A percentile compares a stretch with the other conserved stretches of the same genome.
Evolutionary conservation across 495 filamentous ascomycete species (phyloP).

Genomic region (Pyrenula massariospora): DNA sequence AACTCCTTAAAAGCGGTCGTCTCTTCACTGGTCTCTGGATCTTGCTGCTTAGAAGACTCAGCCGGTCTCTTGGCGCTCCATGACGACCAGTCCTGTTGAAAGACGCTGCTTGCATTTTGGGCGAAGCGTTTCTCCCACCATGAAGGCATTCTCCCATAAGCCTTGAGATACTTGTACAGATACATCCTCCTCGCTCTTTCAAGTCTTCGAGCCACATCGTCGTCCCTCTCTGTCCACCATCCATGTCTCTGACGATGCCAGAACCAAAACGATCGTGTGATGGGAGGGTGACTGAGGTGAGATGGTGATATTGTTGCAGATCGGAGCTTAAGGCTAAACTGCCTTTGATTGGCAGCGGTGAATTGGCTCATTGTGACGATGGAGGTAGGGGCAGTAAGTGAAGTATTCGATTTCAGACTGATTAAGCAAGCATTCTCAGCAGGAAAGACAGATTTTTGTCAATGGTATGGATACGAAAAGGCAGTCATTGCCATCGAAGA

Average conservation of each 20-base stretch:
- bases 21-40: not conserved
- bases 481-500: too few relatives aligned
- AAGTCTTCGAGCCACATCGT: not conserved
- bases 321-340: not conserved
- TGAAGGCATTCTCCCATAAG: not conserved
- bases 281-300: not conserved
- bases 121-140: not conserved
- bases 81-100: not conserved
- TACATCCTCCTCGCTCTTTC: not conserved
- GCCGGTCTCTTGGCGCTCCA: not conserved
- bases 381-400: too few relatives aligned
- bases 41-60: not conserved
- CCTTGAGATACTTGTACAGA: not conserved
- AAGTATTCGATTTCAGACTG: too few relatives aligned
- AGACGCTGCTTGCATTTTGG: not conserved
- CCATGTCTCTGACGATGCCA: not conserved
- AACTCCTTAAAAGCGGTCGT: conserved; percentile 12
- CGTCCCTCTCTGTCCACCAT: not conserved
- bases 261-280: not conserved
- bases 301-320: not conserved
- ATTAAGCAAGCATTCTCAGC: too few relatives aligned
- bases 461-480: too few relatives aligned
- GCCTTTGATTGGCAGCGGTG: not conserved
- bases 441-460: too few relatives aligned
- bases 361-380: not conserved